A percentile compares a stretch with the other conserved stretches of the same genome.
Conservation (phyloP, 2,329 filamentous ascomycete species). For the Pseudocercospora crystallina region DNA sequence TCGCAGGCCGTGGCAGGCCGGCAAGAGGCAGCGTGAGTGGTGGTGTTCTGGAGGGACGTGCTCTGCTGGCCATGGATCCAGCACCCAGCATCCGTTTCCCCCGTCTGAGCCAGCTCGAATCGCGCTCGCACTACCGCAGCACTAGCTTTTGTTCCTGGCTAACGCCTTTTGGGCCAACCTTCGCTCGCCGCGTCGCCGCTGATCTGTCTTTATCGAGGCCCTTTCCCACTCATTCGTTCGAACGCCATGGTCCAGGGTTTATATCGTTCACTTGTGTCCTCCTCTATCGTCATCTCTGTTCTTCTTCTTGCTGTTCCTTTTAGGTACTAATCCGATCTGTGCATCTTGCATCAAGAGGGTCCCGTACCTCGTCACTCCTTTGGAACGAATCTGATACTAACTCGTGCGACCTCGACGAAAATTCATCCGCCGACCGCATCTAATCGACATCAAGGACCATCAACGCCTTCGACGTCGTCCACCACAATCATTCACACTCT, state of each 20-base stretch:
- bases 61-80: conserved; percentile 21
- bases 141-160: conserved; percentile 30
- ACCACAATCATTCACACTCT: conserved; percentile 19
- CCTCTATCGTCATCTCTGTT: conserved; percentile 29
- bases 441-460: conserved; percentile 2
- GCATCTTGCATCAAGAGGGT: conserved; percentile 13
- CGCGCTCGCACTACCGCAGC: conserved; percentile 24
- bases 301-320: conserved; percentile 27
- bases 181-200: conserved; percentile 23
- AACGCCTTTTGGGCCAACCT: conserved; percentile 23
- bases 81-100: conserved; percentile 27
- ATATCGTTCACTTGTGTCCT: conserved; percentile 25
- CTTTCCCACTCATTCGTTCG: conserved; percentile 26
- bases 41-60: conserved; percentile 7
- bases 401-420: conserved; percentile 24
- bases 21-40: conserved; percentile 12
- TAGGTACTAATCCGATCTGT: conserved; percentile 23
- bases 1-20: conserved; percentile 6
- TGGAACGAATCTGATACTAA: conserved; percentile 23
- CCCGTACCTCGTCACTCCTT: conserved; percentile 26
- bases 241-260: conserved; percentile 31
- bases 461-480: conserved; percentile 1
- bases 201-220: conserved; percentile 31
- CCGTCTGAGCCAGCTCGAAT: conserved; percentile 29
- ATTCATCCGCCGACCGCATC: conserved; percentile 7